phyloP scores from a whole-genome alignment of 225 moss, liverwort and hornwort species.

The Pleurozium schreberi region DNA sequence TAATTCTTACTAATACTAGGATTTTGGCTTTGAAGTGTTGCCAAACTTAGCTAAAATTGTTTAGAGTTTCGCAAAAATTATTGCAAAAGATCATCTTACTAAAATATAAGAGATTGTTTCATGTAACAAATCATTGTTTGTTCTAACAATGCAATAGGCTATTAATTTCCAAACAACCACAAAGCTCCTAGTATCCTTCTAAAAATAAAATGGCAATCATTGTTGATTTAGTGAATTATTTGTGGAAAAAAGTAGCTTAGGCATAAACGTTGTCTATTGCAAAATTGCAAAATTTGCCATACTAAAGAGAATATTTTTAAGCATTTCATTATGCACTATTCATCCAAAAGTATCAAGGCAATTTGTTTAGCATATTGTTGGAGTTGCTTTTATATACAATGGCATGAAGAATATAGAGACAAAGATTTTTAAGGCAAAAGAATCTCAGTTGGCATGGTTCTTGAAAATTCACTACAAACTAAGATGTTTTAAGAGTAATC shows the following conservation, averaged over 20 bases:
- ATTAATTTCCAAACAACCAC: not conserved
- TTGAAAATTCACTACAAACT: not conserved
- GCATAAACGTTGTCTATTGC: accelerated
- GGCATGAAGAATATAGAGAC: not conserved
- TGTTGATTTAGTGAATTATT: not conserved
- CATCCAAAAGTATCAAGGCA: accelerated
- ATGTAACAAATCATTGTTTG: not conserved
- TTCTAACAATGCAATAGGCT: accelerated
- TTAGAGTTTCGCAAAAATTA: not conserved
- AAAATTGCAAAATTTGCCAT: not conserved
- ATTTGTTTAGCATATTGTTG: not conserved
- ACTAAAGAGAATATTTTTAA: not conserved
- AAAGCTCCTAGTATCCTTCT: not conserved
- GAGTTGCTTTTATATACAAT: not conserved
- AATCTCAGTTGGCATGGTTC: not conserved
- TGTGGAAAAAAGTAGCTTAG: not conserved
- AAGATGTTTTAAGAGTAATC: accelerated
- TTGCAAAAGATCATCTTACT: not conserved
- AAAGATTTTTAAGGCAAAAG: not conserved
- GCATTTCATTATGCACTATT: not conserved
- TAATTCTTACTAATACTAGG: not conserved
- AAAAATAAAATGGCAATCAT: not conserved
- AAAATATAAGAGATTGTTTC: not conserved
- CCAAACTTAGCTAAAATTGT: not conserved
- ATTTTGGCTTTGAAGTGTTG: not conserved